Conservation (phyloP, 805 yeast genomes). For the Hanseniaspora occidentalis region DNA sequence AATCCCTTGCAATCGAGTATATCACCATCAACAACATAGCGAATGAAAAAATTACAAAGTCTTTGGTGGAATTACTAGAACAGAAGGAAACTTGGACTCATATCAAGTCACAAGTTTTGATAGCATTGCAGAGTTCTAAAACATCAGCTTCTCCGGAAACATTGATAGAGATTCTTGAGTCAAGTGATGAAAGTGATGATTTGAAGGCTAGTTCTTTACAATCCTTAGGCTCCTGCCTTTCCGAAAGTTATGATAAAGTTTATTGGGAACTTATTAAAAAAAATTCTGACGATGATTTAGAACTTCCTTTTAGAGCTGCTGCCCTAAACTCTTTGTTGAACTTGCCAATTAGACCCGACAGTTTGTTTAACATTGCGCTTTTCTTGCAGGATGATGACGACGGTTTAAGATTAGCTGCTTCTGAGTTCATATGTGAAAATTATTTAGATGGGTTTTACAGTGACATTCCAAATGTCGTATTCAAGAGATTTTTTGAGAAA, state of each 20-base stretch:
- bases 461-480: constrained; percentile 25
- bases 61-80: constrained; percentile 13
- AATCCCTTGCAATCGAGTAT: constrained; percentile 28
- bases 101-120: constrained; percentile 32
- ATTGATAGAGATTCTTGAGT: constrained; percentile 16
- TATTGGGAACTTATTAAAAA: constrained; percentile 9
- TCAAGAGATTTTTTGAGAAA: constrained; percentile 13
- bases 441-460: constrained; percentile 15
- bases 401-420: constrained; percentile 37
- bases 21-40: constrained; percentile 9
- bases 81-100: constrained; percentile 28
- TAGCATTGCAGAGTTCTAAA: constrained; percentile 19
- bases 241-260: constrained; percentile 4
- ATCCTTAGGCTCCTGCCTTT: constrained; percentile 34
- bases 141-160: constrained; percentile 14
- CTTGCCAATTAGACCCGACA: constrained; percentile 4
- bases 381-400: constrained; percentile 57
- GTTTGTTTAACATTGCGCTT: constrained; percentile 20
- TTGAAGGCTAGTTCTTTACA: constrained; percentile 38
- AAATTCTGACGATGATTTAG: constrained; percentile 13
- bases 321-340: constrained; percentile 14
- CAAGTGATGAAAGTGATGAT: constrained; percentile 29
- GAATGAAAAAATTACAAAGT: constrained; percentile 3
- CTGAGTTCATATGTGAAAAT: constrained; percentile 27
- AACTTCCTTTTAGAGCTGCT: constrained; percentile 16